Evolutionary conservation across 192 early-diverging fungal genomes (phyloP).

Genomic region (Umbelopsis sp.): DNA sequence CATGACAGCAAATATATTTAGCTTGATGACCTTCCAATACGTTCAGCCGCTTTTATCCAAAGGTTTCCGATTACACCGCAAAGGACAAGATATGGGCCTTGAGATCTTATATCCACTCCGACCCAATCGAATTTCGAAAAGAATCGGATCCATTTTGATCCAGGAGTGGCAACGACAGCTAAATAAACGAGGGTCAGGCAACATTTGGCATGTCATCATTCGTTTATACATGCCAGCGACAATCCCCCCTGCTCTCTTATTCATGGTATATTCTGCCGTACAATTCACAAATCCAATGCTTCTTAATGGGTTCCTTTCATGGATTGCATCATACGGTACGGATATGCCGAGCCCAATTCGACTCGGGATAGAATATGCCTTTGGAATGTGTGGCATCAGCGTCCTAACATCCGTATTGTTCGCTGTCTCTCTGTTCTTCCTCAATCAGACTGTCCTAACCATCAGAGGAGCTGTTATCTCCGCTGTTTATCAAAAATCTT

Average conservation of each 20-base stretch:
- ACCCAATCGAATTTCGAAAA: constrained; percentile 23
- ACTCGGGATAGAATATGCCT: constrained; percentile 35
- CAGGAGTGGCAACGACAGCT: constrained; percentile 22
- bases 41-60: constrained; percentile 34
- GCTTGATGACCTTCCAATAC: constrained; percentile 28
- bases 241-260: constrained; percentile 20
- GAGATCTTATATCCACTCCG: not conserved
- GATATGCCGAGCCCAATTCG: constrained; percentile 23
- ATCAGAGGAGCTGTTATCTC: constrained; percentile 39
- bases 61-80: constrained; percentile 31
- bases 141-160: constrained; percentile 17
- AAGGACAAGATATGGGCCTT: constrained; percentile 25
- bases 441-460: constrained; percentile 36
- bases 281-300: constrained; percentile 30
- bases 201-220: constrained; percentile 23
- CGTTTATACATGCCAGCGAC: constrained; percentile 28
- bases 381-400: constrained; percentile 42
- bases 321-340: constrained; percentile 30
- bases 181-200: constrained; percentile 19
- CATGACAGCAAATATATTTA: constrained; percentile 39
- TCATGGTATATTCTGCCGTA: constrained; percentile 20
- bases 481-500: constrained; percentile 44
- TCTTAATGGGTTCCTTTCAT: constrained; percentile 31
- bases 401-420: constrained; percentile 29
- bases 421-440: constrained; percentile 28